Base-by-base conservation (phyloP, 1,284 basidiomycete species). In the Rhodofomes roseus region DNA sequence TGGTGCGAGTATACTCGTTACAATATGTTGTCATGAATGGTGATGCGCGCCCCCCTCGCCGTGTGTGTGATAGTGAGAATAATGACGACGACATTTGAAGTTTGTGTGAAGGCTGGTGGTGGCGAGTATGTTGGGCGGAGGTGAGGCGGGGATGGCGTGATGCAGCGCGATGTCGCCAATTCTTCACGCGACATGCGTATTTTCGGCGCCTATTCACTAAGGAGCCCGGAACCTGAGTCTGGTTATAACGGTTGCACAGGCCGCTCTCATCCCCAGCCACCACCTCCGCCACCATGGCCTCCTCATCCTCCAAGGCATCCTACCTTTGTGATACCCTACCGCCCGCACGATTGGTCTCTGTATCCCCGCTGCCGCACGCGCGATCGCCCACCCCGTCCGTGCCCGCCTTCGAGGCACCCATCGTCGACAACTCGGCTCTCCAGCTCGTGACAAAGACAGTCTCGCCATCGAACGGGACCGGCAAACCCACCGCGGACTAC, bases 241-340 rank as follows among this genome's bases (percentile, higher is more conserved):
- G 27, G 34, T 56, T 34, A 36, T 43, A 43, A 46, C 34, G 31
- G 31, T 34, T 11, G 4, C 31, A 5, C 39, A 41, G 23, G 25
- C n/a, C 62, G 29, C 60, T 51, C 31, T 55, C 51, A 23, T 40
- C 36, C 36, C 41, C 60, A 16, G 18, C 50, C 20, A 34, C 50
- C 34, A 52, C 50, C 50, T 6, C 50, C 29, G 50, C 20, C 27
- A 37, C 63, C 50, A 68, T 70, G 66, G 63, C 71, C 25, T 58
- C 65, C 23, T 40, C 60, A 11, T 54, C 61, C 27, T 54, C 67
- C 37, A 71, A 77, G 18, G 61, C 69, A 14, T 61, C 68, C 37
- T 80, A 86, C 63, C 76, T 84, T 57, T 91, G 88, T 72, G 88
- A 91, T 68, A 87, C 87, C n/a, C 70, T 90, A n/a, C 88, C 86